Conservation (phyloP, 2,329 filamentous ascomycete genomes). For the Achaetomium macrosporum region DNA sequence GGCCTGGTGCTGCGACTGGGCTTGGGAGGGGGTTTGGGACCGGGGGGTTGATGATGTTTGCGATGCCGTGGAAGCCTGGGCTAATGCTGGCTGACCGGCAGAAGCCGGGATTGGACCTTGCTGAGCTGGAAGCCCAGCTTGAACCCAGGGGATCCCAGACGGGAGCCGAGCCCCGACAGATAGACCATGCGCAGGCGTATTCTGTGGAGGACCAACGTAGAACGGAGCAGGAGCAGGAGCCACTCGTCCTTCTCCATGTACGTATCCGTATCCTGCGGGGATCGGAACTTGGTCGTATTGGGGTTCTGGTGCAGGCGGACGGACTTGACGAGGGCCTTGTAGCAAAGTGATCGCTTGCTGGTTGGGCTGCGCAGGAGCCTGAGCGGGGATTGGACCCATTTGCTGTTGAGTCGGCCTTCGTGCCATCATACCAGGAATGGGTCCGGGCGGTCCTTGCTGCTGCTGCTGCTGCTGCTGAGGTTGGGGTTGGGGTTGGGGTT, state of each 20-base stretch:
- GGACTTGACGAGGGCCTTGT: conserved; percentile 5
- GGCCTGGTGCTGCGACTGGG: conserved; percentile 3
- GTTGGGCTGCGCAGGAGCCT: background rate
- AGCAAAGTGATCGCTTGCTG: conserved; percentile 16
- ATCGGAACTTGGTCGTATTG: conserved; percentile 26
- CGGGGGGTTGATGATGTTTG: background rate
- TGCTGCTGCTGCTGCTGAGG: conserved; percentile 1
- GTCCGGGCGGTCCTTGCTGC: conserved; percentile 1
- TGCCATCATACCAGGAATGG: conserved; percentile 1
- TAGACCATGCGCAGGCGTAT: background rate
- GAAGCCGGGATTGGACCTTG: background rate
- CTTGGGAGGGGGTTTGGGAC: background rate
- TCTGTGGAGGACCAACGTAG: conserved; percentile 15
- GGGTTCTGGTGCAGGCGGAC: conserved; percentile 16
- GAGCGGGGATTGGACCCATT: background rate
- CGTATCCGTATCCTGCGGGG: conserved; percentile 24
- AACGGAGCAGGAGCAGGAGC: conserved; percentile 21
- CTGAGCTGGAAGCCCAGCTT: background rate
- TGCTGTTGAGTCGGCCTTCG: conserved; percentile 5
- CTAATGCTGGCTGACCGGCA: background rate
- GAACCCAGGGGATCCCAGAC: conserved; percentile 11
- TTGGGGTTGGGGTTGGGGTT: conserved; percentile 5
- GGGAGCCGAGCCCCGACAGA: conserved; percentile 7
- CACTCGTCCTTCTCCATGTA: conserved; percentile 23
- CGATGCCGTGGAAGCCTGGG: background rate